Base-by-base conservation (phyloP, 371 early-diverging fungal genomes). In the Haplosporangium sp. region DNA sequence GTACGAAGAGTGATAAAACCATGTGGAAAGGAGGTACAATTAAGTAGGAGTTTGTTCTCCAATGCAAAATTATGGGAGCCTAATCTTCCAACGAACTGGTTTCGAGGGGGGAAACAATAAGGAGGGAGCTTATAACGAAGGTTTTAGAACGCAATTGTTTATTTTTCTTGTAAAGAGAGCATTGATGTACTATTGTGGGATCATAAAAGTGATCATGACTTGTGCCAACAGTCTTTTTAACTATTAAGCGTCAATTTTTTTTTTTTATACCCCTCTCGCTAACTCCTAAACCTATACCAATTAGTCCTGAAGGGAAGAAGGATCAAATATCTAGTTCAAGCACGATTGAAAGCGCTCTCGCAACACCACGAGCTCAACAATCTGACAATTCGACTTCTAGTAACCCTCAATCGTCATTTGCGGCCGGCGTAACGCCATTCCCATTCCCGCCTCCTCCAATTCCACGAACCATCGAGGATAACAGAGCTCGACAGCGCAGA, bases 401-500 rank as follows among this genome's bases (percentile, higher is more conserved):
- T 11, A 38, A 48, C 20, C 56, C 71, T 19, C 67, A 48, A 37
- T 2, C 74, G 37, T 44, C 66, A 4, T 67, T 68, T 61, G 47
- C 61, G 40, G 50, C 77, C 57, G 77, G 72, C 13, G 37, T 63
- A 15, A 34, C 50, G 8, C 61, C 65, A 11, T 58, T 61, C 9
- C 55, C 62, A 4, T 20, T 19, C 27, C 55, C 73, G 9, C 63
- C 72, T 6, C 69, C 78, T 62, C 48, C 67, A 27, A 66, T 67
- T 6, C 70, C 67, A 20, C 44, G 66, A 17, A 56, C 63, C 2
- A 55, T 59, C 15, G 50, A 67, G 27, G 73, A 63, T 2, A 58
- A 20, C 55, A 79, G 63, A 42, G 64, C 74, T 13, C 81, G 75
- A 8, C 81, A 74, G 44, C 81, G 81, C 59, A 66, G 81, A 44